Base-by-base conservation (phyloP, 2,329 filamentous ascomycete species). In the Paecilomyces variotii region DNA sequence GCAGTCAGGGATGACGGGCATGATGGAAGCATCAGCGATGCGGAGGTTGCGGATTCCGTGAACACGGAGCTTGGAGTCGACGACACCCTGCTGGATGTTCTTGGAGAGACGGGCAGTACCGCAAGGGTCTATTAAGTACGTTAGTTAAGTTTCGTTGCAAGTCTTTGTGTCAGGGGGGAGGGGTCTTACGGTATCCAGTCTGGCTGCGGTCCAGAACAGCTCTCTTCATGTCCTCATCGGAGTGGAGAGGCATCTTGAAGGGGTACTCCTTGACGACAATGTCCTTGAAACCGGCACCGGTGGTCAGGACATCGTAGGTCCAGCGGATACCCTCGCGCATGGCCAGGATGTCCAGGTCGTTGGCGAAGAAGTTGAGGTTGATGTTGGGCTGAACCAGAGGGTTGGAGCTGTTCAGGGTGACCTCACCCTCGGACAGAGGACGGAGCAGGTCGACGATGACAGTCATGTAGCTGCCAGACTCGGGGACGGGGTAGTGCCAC, bases 241-340 rank as follows among this genome's bases (percentile, higher is more conserved):
- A 78, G 11, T 82, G 65, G 1, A 80, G 74, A 0, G 84, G 83
- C 81, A 87, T 84, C 0, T 77, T 71, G 82, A 82, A 86, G 0
- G 84, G 84, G 65, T 86, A 87, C 76, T 75, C 72, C 4, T 56
- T 60, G 7, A 63, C 61, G 26, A 75, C 61, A 19, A 75, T 63
- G 55, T 75, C 73, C 63, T 74, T 83, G 70, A 87, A 80, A 0
- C 79, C 82, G 0, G 81, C 79, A 1, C 84, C 83, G 5, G 78
- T 80, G 39, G 74, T 82, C 1, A 87, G 63, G n/a, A 87, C 72
- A 62, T 87, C 82, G 50, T 75, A 80, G 12, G 75, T 74, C 66
- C 76, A 84, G 14, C 82, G 76, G 24, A 85, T 76, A 19, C 84
- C 83, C 66, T 85, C 82, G 27, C 82, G 79, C 70, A 87, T 73